phyloP scores from a whole-genome alignment of 306 rosid species.

The Styphnolobium japonicum region DNA sequence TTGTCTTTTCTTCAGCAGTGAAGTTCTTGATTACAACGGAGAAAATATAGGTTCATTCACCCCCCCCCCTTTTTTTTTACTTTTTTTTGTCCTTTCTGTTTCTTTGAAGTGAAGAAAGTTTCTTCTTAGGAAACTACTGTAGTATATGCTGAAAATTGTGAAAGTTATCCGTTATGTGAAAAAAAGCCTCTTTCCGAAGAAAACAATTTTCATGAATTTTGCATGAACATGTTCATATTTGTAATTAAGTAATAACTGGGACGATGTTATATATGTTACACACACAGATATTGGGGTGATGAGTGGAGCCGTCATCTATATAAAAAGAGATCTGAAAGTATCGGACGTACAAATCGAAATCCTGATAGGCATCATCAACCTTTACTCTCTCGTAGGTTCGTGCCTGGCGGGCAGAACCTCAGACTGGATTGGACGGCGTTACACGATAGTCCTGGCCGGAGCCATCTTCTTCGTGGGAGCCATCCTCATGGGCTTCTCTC shows the following conservation, averaged over 20 bases:
- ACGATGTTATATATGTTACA: neutral
- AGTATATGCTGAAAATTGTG: neutral
- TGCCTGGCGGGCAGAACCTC: conserved; percentile 81
- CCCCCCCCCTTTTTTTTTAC: too few relatives aligned
- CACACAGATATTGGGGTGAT: conserved; percentile 89
- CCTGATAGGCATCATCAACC: conserved; percentile 65
- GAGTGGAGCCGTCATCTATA: conserved; percentile 78
- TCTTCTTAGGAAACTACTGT: neutral
- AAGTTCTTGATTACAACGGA: neutral
- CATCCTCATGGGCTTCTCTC: conserved; percentile 81
- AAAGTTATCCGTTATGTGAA: neutral
- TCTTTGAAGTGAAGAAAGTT: neutral
- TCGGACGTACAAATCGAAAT: conserved; percentile 54
- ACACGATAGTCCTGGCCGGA: conserved; percentile 73
- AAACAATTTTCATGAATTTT: neutral
- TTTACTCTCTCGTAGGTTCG: conserved; percentile 70
- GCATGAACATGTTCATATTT: too few relatives aligned
- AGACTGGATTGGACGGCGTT: conserved; percentile 89
- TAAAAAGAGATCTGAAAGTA: conserved; percentile 52
- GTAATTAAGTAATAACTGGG: too few relatives aligned
- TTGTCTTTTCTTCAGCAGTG: too few relatives aligned
- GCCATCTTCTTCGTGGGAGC: conserved; percentile 77
- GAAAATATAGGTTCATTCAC: neutral
- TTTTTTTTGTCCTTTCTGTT: neutral
- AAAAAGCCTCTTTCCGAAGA: neutral